Evolutionary conservation across 2,329 filamentous ascomycete genomes (phyloP).

Genomic region (Lasiodiplodia sp.): DNA sequence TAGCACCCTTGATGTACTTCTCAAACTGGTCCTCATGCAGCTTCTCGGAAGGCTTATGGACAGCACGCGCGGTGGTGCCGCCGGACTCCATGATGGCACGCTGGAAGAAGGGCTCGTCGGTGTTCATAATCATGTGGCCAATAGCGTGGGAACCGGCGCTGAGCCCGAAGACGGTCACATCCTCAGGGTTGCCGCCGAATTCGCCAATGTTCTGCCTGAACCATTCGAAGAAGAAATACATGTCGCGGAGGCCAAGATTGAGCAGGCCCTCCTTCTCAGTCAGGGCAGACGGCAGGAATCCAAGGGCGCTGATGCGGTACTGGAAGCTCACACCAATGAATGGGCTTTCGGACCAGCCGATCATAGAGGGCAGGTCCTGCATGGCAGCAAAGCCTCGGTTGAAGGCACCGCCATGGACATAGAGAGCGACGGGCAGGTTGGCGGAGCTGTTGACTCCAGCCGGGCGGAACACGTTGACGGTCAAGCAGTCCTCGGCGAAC

Average conservation of each 20-base stretch:
- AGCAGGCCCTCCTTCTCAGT: slow-evolving; percentile 43
- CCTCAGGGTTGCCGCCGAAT: slow-evolving; percentile 40
- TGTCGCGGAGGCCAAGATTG: slow-evolving; percentile 37
- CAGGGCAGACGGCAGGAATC: slow-evolving; percentile 32
- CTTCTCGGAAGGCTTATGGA: slow-evolving; percentile 49
- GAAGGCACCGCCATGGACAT: slow-evolving; percentile 70
- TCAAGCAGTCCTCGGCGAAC: slow-evolving; percentile 38
- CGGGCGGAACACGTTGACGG: slow-evolving; percentile 36
- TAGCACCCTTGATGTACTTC: slow-evolving; percentile 49
- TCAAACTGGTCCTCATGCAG: slow-evolving; percentile 56
- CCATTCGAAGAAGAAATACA: slow-evolving; percentile 51
- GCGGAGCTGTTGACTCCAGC: slow-evolving; percentile 27
- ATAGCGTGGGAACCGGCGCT: slow-evolving; percentile 53
- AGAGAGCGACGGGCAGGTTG: slow-evolving; percentile 48
- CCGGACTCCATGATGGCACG: slow-evolving; percentile 58
- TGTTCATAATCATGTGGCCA: slow-evolving; percentile 70
- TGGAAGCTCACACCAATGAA: slow-evolving; percentile 60
- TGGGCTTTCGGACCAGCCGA: slow-evolving; percentile 59
- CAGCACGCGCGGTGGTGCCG: slow-evolving; percentile 55
- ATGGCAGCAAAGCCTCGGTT: slow-evolving; percentile 49
- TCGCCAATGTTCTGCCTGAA: slow-evolving; percentile 48
- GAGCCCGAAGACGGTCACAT: slow-evolving; percentile 37
- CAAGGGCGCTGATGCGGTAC: slow-evolving; percentile 36
- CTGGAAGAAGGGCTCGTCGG: slow-evolving; percentile 53
- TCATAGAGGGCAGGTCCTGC: slow-evolving; percentile 68